Conservation (phyloP, 2,329 filamentous ascomycete species). For the Botrytis porri region DNA sequence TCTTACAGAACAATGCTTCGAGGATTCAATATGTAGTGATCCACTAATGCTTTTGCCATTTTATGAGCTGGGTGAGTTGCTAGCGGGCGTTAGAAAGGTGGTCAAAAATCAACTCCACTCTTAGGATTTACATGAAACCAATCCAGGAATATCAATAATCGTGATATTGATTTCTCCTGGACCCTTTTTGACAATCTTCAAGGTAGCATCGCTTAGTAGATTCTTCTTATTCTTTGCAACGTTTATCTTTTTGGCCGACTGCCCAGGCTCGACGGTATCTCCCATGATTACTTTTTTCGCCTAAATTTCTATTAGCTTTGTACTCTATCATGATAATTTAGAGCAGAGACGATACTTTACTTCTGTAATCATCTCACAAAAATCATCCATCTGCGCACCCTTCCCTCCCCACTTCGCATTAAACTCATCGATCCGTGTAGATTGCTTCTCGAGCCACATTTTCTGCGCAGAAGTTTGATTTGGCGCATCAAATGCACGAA, state of each 20-base stretch:
- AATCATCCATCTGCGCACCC: not conserved
- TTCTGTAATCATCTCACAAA: not conserved
- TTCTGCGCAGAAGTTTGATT: not conserved
- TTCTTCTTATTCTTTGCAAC: not conserved
- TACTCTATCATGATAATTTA: too few species aligned
- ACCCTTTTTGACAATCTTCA: conserved; percentile 23
- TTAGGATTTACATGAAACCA: conserved; percentile 27
- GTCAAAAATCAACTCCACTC: not conserved
- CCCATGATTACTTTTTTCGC: conserved; percentile 5
- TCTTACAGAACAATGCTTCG: conserved; percentile 43
- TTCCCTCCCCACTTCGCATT: not conserved
- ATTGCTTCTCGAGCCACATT: not conserved
- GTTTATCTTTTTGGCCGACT: not conserved
- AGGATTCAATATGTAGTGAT: conserved; percentile 41
- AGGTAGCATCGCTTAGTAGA: not conserved
- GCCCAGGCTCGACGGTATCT: not conserved
- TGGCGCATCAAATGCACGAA: not conserved
- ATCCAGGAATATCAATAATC: conserved; percentile 35
- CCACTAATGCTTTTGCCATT: conserved; percentile 27
- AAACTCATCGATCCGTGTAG: not conserved
- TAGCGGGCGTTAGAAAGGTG: not conserved
- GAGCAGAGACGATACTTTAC: not conserved
- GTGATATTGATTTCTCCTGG: conserved; percentile 27
- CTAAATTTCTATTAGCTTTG: not conserved
- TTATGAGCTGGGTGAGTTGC: conserved; percentile 18